phyloP scores from a whole-genome alignment of 2,329 filamentous ascomycete genomes.

The Penicillium sp. region DNA sequence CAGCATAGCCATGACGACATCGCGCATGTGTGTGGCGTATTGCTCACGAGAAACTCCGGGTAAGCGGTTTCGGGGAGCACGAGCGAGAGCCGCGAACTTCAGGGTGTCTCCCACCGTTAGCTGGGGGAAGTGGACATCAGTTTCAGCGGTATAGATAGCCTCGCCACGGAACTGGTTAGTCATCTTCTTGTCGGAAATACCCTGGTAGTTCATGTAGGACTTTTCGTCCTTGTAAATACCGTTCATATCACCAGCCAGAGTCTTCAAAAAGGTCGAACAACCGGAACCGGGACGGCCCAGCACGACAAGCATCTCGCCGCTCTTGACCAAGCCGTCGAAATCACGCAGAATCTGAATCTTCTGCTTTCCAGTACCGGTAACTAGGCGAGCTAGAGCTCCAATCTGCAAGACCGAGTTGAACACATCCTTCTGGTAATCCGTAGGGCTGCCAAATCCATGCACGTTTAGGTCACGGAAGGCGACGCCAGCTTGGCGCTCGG shows the following conservation, averaged over 20 bases:
- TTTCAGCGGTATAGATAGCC: conserved; percentile 82
- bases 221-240: conserved; percentile 70
- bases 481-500: conserved; percentile 59
- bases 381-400: conserved; percentile 31
- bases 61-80: conserved; percentile 46
- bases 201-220: conserved; percentile 78
- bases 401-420: conserved; percentile 39
- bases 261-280: conserved; percentile 86
- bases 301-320: conserved; percentile 58
- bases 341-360: conserved; percentile 61
- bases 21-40: conserved; percentile 44
- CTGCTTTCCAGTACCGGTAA: conserved; percentile 38
- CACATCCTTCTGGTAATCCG: conserved; percentile 62
- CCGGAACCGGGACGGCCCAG: conserved; percentile 51
- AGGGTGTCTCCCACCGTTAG: conserved; percentile 76
- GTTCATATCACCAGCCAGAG: conserved; percentile 77
- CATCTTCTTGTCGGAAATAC: conserved; percentile 57
- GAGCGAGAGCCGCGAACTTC: conserved; percentile 69
- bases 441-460: conserved; percentile 64
- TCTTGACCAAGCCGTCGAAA: conserved; percentile 63
- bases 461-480: conserved; percentile 67
- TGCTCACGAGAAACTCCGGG: conserved; percentile 43
- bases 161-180: conserved; percentile 74
- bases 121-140: conserved; percentile 79
- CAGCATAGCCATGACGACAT: conserved; percentile 47